Conservation (phyloP, 2,329 filamentous ascomycete genomes). For the Uncinocarpus reesii region DNA sequence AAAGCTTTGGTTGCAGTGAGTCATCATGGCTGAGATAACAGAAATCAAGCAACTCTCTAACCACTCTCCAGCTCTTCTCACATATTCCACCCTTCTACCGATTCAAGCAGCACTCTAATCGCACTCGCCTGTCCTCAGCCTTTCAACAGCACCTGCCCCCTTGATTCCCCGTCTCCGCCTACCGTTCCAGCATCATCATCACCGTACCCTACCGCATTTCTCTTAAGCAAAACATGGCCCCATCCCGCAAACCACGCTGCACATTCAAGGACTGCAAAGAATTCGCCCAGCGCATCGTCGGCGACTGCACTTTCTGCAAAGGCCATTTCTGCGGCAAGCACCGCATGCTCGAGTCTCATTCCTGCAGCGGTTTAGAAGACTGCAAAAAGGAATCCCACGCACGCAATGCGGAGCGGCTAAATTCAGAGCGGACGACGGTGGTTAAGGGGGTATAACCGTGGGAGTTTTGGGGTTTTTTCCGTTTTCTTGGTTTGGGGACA, state of each 20-base stretch:
- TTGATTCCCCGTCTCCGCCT: not conserved
- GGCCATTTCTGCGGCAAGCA: constrained; percentile 95
- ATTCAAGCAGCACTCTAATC: too few relatives aligned
- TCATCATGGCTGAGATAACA: too few relatives aligned
- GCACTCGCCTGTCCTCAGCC: too few relatives aligned
- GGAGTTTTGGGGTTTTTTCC: not conserved
- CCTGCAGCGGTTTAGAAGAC: constrained; percentile 84
- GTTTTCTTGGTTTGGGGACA: not conserved
- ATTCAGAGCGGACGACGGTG: constrained; percentile 84
- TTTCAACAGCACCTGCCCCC: too few relatives aligned
- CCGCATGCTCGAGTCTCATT: constrained; percentile 84
- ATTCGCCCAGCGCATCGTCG: constrained; percentile 81
- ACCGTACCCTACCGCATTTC: not conserved
- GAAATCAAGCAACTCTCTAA: too few relatives aligned
- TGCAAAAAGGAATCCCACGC: constrained; percentile 97
- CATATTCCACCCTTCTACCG: too few relatives aligned
- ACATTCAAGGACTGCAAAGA: constrained; percentile 82
- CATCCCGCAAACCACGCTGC: constrained; percentile 59
- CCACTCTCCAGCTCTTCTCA: too few relatives aligned
- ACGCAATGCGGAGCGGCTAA: constrained; percentile 83
- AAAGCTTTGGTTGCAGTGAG: too few relatives aligned
- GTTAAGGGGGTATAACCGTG: constrained; percentile 69
- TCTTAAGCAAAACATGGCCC: constrained; percentile 17
- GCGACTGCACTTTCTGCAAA: constrained; percentile 89
- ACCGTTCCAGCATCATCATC: too few relatives aligned